Evolutionary conservation across 257 asterid species (phyloP), one percentile per base, ranked within the genome.

Genomic region (Rauvolfia tetraphylla): DNA sequence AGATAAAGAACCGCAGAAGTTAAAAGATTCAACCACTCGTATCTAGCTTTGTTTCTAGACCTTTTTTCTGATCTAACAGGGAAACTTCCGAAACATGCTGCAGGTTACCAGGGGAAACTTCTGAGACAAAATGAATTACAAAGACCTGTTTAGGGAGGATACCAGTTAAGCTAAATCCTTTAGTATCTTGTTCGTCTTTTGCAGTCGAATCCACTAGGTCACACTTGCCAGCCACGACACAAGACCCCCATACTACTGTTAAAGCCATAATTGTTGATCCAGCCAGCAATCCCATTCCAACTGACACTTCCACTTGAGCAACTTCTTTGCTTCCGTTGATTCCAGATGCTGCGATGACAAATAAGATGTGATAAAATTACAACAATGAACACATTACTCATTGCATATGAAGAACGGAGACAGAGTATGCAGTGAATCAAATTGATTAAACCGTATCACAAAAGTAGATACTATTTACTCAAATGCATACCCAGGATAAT

Each of bases 281-380:
- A 0, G 93, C 89, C 1, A 90, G 87, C 78, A 90, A 67, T 41
- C 96, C 96, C 92, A 90, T 86, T 14, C 90, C 90, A 61, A 88
- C 70, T 7, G 84, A 81, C 53, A 86, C 89, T 33, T 87, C 83
- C 51, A 81, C 84, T 73, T 88, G 90, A 65, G 96, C 96, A 3
- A 86, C 88, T 73, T 85, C 90, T 46, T 25, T 44, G 0, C 81
- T 69, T 51, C 89, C 90, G 73, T 86, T 75, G 22, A 90, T 83
- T 17, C 86, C 72, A 29, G 96, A 83, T 51, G 74, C 96, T 90
- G 63, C 25, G 31, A 71, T 3, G 7, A 9, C n/a, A 42, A 25
- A 59, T 48, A 34, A 49, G 27, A 18, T 53, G 25, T 53, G 4
- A 11, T 18, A 12, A 63, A 71, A 29, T 62, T 62, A 38, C 27